Evolutionary conservation across 2,329 filamentous ascomycete genomes (phyloP).

Genomic region (Cryphonectria japonica): DNA sequence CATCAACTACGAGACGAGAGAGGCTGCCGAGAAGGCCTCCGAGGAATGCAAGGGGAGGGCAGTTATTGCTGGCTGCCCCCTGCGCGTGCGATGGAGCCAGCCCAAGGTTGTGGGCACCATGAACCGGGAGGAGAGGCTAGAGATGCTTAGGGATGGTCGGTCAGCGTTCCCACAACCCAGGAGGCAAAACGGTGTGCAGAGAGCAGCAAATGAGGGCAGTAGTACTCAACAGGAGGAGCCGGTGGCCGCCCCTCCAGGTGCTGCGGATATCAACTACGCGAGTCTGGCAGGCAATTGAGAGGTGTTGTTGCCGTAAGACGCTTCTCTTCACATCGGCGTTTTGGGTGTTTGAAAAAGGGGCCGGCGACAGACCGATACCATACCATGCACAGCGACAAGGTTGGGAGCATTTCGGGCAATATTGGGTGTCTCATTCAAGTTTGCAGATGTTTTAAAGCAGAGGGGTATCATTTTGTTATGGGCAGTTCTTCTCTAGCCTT

Average conservation of each 20-base stretch:
- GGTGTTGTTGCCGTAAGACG: background rate
- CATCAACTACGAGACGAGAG: constrained; percentile 86
- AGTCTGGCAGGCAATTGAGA: constrained; percentile 70
- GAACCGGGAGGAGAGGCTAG: constrained; percentile 81
- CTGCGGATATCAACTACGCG: constrained; percentile 78
- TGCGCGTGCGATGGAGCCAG: constrained; percentile 89
- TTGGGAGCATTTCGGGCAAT: constrained; percentile 15
- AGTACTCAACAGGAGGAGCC: constrained; percentile 37
- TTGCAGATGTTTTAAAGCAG: constrained; percentile 16
- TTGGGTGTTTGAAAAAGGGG: constrained; percentile 35
- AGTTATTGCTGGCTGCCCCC: constrained; percentile 86
- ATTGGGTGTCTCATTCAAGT: background rate
- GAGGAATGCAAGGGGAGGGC: constrained; percentile 84
- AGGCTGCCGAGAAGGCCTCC: constrained; percentile 84
- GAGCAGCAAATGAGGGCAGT: constrained; percentile 37
- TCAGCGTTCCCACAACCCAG: constrained; percentile 56
- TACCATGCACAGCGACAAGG: constrained; percentile 6
- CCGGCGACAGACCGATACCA: constrained; percentile 10
- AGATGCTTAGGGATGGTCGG: constrained; percentile 79
- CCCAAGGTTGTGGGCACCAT: constrained; percentile 91
- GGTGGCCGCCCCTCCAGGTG: constrained; percentile 79
- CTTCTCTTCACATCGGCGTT: constrained; percentile 32
- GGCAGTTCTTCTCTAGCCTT: constrained; percentile 26
- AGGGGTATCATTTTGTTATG: constrained; percentile 39
- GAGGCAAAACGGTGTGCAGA: constrained; percentile 41